Evolutionary conservation across 2,329 filamentous ascomycete genomes (phyloP), one percentile per base, ranked within the genome.

Genomic region (Penicillium sp.): DNA sequence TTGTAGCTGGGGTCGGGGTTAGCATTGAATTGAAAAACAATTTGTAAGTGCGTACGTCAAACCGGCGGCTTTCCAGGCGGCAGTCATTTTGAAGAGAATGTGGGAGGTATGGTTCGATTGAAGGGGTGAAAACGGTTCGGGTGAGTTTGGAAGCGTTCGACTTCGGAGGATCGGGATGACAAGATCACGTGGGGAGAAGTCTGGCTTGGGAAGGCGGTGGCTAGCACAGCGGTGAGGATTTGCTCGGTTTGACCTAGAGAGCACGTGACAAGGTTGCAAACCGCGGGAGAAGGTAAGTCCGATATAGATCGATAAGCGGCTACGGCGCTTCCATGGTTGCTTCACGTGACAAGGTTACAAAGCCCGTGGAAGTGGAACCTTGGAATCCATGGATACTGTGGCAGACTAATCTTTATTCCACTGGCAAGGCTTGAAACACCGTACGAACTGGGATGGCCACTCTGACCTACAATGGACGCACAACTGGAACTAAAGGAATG

Each of bases 61-160:
- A 80, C 94, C 94, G 78, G 94, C 90, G 75, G 92, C 86, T 89
- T 97, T 97, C 94, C 93, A 99, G 76, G 92, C 90, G 83, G 92
- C 93, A 81, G 89, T 84, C 94, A 97, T 99, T 82, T 85, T 90
- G 85, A 74, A 64, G 58, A 63, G 66, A 62, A 58, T 59, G 59
- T 60, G 61, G 62, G 62, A 61, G 61, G 59, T 62, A 60, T 64
- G 61, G 56, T 69, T 69, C 53, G 61, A 64, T 66, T 64, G 63
- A 64, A 65, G 61, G 63, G 61, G 62, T 66, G 60, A 64, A 67
- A 66, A 62, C 58, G 62, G 59, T 55, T 67, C 66, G 66, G 64
- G 61, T 65, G 61, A 65, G 63, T 69, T 68, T 71, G 67, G 64
- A 68, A 59, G 65, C 65, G 48, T 66, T 70, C 65, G 61, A 70